These are phyloP conservation scores for Rhinocladiella similis DNA, from an alignment of 2,329 filamentous ascomycete genomes.

Conservation along the genomic window DNA sequence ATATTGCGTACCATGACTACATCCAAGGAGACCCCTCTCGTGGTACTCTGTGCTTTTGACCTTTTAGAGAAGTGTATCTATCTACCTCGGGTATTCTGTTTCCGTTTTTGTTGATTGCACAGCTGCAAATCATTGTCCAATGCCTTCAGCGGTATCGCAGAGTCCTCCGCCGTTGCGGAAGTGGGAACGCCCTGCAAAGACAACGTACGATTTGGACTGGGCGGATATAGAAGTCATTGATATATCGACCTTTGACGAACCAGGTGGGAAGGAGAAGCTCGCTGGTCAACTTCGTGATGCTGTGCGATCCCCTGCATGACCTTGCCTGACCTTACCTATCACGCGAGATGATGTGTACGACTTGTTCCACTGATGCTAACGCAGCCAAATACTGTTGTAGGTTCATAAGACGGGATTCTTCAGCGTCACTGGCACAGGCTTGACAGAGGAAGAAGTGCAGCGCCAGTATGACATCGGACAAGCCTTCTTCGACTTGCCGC, in stretches of 20 bases:
- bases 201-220: constrained; percentile 11
- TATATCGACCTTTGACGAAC: constrained; percentile 53
- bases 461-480: constrained; percentile 60
- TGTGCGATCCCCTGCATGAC: neutral
- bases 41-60: neutral
- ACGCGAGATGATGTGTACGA: neutral
- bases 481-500: constrained; percentile 55
- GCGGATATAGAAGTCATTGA: constrained; percentile 33
- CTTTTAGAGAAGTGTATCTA: no score
- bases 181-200: neutral
- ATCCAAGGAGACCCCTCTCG: neutral
- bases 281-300: constrained; percentile 56
- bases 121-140: neutral
- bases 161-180: neutral
- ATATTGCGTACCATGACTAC: neutral
- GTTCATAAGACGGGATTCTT: constrained; percentile 47
- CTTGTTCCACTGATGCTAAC: neutral
- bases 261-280: constrained; percentile 54
- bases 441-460: constrained; percentile 58
- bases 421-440: constrained; percentile 62
- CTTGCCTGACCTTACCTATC: neutral
- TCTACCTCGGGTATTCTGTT: no score
- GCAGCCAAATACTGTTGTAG: neutral
- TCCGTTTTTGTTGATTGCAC: no score
- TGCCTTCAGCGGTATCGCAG: neutral